These are phyloP conservation scores for Colletotrichum sp. DNA, from an alignment of 2,329 filamentous ascomycete species.

Conservation along the genomic window DNA sequence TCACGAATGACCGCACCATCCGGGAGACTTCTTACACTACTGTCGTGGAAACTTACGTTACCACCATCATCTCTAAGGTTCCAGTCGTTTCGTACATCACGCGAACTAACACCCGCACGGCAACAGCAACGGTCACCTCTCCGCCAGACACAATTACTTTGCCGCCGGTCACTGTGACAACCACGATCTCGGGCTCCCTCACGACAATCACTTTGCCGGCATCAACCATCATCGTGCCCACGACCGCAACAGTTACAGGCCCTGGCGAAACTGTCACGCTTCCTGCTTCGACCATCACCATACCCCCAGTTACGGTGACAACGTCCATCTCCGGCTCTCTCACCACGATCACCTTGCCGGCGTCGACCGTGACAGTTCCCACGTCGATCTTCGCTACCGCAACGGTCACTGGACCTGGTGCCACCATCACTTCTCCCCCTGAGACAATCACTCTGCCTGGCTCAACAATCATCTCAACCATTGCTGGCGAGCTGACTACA, in stretches of 20 bases:
- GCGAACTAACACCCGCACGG: background rate
- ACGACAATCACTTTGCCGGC: background rate
- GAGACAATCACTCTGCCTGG: conserved; percentile 20
- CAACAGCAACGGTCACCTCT: background rate
- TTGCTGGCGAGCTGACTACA: conserved; percentile 25
- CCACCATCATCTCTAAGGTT: background rate
- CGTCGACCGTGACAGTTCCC: conserved; percentile 20
- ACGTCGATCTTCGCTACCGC: conserved; percentile 25
- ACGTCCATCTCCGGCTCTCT: conserved; percentile 27
- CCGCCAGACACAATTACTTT: background rate
- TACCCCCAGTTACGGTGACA: conserved; percentile 18
- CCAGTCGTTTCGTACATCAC: conserved; percentile 3
- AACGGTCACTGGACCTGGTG: conserved; percentile 33
- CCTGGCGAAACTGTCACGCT: background rate
- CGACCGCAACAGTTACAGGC: background rate
- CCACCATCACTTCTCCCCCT: conserved; percentile 30
- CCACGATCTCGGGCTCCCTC: background rate
- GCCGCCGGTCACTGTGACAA: background rate
- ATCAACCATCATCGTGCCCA: background rate
- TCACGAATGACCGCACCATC: conserved; percentile 11
- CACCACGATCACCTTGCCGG: background rate
- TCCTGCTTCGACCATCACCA: background rate
- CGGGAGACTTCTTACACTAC: conserved; percentile 8
- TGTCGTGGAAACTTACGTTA: background rate
- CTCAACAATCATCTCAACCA: conserved; percentile 29